Evolutionary conservation across 305 asterid species (phyloP).

Genomic region (Solanum hybrid): DNA sequence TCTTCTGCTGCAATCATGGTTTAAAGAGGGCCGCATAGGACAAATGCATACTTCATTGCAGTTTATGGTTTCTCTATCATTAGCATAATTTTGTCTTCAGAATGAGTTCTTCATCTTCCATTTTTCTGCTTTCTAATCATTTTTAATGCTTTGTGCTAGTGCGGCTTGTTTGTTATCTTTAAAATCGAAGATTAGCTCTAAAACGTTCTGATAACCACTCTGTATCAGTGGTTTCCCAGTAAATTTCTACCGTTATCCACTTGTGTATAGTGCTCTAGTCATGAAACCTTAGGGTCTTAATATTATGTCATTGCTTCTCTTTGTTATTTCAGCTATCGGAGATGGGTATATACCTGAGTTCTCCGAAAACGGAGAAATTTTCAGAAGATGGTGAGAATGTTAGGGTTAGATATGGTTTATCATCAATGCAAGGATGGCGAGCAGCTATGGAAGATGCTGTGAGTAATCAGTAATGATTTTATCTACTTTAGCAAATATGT

Average conservation of each 20-base stretch:
- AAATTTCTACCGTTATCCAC: background rate
- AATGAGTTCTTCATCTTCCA: background rate
- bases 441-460: constrained; percentile 99
- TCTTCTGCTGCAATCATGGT: background rate
- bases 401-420: constrained; percentile 69
- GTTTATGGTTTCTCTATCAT: background rate
- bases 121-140: background rate
- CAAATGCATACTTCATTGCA: background rate
- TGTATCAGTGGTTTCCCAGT: background rate
- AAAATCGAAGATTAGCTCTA: background rate
- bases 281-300: background rate
- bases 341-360: constrained; percentile 90
- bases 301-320: background rate
- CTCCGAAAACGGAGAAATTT: constrained; percentile 80
- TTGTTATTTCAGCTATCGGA: constrained; percentile 32
- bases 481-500: constrained; percentile 1
- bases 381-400: constrained; percentile 71
- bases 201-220: background rate
- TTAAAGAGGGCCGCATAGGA: background rate
- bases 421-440: constrained; percentile 99
- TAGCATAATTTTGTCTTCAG: background rate
- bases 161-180: background rate
- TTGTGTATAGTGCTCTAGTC: background rate
- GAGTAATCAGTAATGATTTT: constrained; percentile 23
- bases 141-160: background rate